These are phyloP conservation scores for Themeda triandra DNA, from an alignment of 176 grass and related monocot genomes.

Conservation along the genomic window DNA sequence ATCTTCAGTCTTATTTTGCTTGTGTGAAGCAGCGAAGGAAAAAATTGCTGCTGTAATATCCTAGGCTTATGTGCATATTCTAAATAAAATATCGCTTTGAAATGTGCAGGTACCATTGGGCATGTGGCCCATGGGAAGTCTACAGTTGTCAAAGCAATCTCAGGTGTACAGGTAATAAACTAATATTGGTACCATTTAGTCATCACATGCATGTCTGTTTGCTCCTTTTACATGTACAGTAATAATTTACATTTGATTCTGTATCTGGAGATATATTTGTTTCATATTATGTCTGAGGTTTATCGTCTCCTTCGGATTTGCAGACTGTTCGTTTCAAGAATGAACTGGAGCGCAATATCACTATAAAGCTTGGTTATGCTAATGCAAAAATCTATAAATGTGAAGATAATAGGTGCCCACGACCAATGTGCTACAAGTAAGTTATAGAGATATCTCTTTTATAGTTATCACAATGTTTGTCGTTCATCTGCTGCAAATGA, in stretches of 20 bases:
- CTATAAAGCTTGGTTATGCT: conserved; percentile 13
- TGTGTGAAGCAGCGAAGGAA: neutral
- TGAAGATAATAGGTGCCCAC: conserved; percentile 7
- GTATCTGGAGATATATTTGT: too few species aligned
- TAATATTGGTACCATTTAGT: neutral
- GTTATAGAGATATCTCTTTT: neutral
- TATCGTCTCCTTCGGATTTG: neutral
- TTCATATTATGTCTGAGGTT: neutral
- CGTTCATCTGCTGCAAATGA: neutral
- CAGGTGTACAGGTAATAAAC: conserved; percentile 9
- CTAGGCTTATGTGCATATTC: neutral
- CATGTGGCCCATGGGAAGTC: conserved; percentile 12
- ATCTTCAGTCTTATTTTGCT: neutral
- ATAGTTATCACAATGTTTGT: neutral
- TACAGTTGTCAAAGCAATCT: conserved; percentile 8
- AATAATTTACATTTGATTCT: neutral
- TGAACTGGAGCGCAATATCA: conserved; percentile 5
- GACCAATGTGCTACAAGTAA: conserved; percentile 15
- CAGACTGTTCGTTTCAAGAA: conserved; percentile 18
- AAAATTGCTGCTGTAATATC: neutral
- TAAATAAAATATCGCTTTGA: neutral
- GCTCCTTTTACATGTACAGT: neutral
- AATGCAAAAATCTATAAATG: conserved; percentile 11
- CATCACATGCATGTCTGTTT: neutral
- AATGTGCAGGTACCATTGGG: neutral